Evolutionary conservation across 805 yeast genomes (phyloP), one percentile per base, ranked within the genome.

Genomic region (Candida pini): DNA sequence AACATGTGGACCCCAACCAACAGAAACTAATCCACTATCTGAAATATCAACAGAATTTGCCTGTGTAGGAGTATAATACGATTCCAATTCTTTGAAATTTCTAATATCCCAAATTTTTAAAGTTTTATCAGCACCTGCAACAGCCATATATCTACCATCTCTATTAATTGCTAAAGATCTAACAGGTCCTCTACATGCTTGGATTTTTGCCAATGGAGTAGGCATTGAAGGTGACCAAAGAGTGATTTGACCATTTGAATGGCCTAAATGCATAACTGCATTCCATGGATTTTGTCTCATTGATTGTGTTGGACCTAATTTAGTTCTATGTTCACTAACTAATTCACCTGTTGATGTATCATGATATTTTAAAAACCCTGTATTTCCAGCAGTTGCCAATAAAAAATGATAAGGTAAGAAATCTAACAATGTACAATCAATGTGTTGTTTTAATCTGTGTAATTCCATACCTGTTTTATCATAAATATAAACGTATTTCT

Each of bases 1-100:
- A 3, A 90, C 81, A 60, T 89, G 96, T 0, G 97, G 89, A 6
- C 97, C 97, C 86, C 96, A 86, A 4, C 94, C 82, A n/a, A 86
- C 87, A 1, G 92, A 77, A 22, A 92, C 59, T 15, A 92, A 65
- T 1, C 96, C 97, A 1, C 85, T 71, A 57, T 90, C 97, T 2
- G 96, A 87, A 25, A 89, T 78, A 46, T 78, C 78, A 14, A 88
- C 62, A 15, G 86, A 72, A 10, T 78, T 66, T 0, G 95, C 95
- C 2, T 96, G 96, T 0, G 96, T 84, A 15, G 95, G 96, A 5
- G 75, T 71, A 54, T 49, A 59, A 49, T 82, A 81, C 2, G 85
- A 62, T 49, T 84, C 90, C 21, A 86, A 50, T 51, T 79, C 87
- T 59, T 78, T 75, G 59, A 82, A 83, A 45, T 73, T 85, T 52